Conservation (phyloP, 371 early-diverging fungal genomes). For the Actinomucor elegans region DNA sequence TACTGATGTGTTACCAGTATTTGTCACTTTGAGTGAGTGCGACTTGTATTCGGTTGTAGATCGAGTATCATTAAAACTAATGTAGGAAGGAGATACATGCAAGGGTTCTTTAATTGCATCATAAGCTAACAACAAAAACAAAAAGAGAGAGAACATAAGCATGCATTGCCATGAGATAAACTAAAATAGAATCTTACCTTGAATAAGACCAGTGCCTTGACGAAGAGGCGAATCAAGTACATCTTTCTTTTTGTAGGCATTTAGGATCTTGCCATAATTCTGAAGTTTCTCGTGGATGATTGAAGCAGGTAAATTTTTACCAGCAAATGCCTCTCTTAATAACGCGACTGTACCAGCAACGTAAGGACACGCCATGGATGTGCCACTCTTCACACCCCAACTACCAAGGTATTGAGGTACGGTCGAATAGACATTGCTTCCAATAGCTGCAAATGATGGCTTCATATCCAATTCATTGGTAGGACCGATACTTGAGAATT, state of each 20-base stretch:
- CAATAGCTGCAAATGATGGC: slow-evolving; percentile 61
- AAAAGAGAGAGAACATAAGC: too few species aligned
- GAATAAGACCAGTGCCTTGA: slow-evolving; percentile 82
- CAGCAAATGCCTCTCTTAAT: slow-evolving; percentile 9
- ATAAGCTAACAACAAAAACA: too few species aligned
- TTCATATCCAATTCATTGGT: slow-evolving; percentile 26
- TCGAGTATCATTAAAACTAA: slow-evolving; percentile 72
- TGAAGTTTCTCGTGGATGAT: slow-evolving; percentile 34
- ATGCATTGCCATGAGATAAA: too few species aligned
- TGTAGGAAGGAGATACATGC: slow-evolving; percentile 58
- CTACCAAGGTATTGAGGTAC: slow-evolving; percentile 29
- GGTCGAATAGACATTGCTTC: slow-evolving; percentile 70
- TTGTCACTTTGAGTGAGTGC: slow-evolving; percentile 37
- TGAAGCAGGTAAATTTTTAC: slow-evolving; percentile 9
- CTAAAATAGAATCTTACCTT: slow-evolving; percentile 33
- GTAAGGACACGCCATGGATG: slow-evolving; percentile 70
- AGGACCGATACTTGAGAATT: slow-evolving; percentile 46
- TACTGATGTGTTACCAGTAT: slow-evolving; percentile 46
- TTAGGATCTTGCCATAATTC: slow-evolving; percentile 44
- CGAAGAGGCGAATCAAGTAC: slow-evolving; percentile 35
- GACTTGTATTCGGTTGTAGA: slow-evolving; percentile 9
- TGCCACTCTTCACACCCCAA: slow-evolving; percentile 62
- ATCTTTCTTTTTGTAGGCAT: slow-evolving; percentile 9
- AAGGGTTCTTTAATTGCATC: slow-evolving; percentile 57
- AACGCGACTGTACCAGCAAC: slow-evolving; percentile 68